Evolutionary conservation across 768 basidiomycete genomes (phyloP), one percentile per base, ranked within the genome.

Genomic region (Termitomyces bulborhizus): DNA sequence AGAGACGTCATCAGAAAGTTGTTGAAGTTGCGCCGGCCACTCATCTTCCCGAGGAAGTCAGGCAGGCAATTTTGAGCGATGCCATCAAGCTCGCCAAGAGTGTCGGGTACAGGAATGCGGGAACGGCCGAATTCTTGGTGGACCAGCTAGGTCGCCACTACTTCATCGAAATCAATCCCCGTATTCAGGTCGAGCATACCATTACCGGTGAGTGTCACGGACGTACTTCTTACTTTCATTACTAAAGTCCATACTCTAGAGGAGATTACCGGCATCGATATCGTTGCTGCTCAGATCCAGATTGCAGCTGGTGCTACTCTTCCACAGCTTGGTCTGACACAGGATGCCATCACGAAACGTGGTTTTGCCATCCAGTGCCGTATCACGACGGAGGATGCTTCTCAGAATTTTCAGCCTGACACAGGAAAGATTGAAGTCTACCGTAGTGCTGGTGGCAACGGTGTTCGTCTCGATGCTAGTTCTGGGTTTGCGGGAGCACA

Each of bases 381-480:
- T 73, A 80, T 99, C 71, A 98, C 97, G 42, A 98, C 97, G 26
- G 97, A 99, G 74, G 96, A 99, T 68, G 84, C 97, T 13, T 85
- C 89, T n/a, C 66, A 81, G 42, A 80, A 77, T 60, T 98, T 99
- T 88, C 93, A 97, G 70, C 97, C 97, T 24, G 97, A 99, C 71
- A 98, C 93, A 4, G 97, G 97, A 61, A 99, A 99, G 73, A 98
- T 99, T 60, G 97, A 98, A 65, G 97, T 99, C 24, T 99, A 99
- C 75, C 88, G 97, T 58, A 93, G 91, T 68, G 96, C 97, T 40
- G 97, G 97, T 71, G 97, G 97, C 53, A 98, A 98, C 68, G 97
- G 97, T 65, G 93, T 99, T 41, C 90, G 97, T 68, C 78, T 99
- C 32, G 97, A 99, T 67, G 91, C 97, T 18, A 90, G 87, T 69